These are phyloP conservation scores for Starmera amethionina DNA, from an alignment of 805 yeast species.

Conservation along the genomic window DNA sequence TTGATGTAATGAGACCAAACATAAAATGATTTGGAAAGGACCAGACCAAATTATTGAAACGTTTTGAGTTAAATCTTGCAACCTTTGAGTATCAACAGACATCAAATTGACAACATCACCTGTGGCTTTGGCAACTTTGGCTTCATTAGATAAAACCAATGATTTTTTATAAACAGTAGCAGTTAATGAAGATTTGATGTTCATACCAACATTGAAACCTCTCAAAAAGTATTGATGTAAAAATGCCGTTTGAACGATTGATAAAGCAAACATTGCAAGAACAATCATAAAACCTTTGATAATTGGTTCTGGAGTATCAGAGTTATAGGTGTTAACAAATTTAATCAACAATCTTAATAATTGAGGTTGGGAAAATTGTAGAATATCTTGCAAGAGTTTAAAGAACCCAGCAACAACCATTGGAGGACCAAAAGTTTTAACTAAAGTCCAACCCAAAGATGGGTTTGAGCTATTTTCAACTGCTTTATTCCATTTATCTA, in stretches of 20 bases:
- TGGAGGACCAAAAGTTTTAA: constrained; percentile 60
- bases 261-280: constrained; percentile 60
- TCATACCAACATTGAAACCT: constrained; percentile 69
- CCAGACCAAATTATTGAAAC: constrained; percentile 85
- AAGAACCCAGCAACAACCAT: constrained; percentile 63
- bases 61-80: constrained; percentile 74
- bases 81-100: constrained; percentile 88
- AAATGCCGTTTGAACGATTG: constrained; percentile 68
- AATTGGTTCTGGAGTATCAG: constrained; percentile 37
- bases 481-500: constrained; percentile 50
- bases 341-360: constrained; percentile 56
- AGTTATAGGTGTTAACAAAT: constrained; percentile 40
- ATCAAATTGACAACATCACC: constrained; percentile 92
- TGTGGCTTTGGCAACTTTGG: constrained; percentile 60
- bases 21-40: constrained; percentile 76
- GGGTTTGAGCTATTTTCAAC: constrained; percentile 35
- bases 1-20: constrained; percentile 62
- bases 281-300: constrained; percentile 72
- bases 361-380: constrained; percentile 84
- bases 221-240: constrained; percentile 74
- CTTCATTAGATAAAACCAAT: constrained; percentile 58
- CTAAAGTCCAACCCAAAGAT: constrained; percentile 52
- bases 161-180: constrained; percentile 63
- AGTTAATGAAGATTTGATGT: constrained; percentile 59
- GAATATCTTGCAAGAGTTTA: constrained; percentile 65